Evolutionary conservation across 768 basidiomycete genomes (phyloP), one percentile per base, ranked within the genome.

Genomic region (Coprinopsis cinerea): DNA sequence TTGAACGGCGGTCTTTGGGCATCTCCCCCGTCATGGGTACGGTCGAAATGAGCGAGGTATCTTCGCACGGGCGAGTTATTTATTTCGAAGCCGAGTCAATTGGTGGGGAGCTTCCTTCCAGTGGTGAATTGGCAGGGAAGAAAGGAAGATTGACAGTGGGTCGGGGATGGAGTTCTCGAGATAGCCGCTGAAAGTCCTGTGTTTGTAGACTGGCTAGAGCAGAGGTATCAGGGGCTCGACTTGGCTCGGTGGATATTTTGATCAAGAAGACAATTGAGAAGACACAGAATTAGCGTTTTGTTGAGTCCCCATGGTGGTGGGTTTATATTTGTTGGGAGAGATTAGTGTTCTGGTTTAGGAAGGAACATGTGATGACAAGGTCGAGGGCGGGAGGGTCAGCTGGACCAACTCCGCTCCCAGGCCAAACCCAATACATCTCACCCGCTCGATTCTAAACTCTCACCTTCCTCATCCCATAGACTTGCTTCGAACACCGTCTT

Each of bases 311-410:
- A 32, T 32, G 30, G 30, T 32, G 30, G 9, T 32, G 30, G 30
- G 7, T 32, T 32, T 32, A 15, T 9, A 32, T 32, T 32, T 15
- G 30, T 32, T 15, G 15, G 30, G 15, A 7, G 15, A 32, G 30
- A 32, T 7, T 39, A 39, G 36, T 6, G 36, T n/a, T n/a, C n/a
- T n/a, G n/a, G n/a, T n/a, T 11, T 10, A 25, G 41, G 22, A 43
- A 25, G 23, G 41, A 24, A 11, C 41, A 43, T 43, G 41, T 43
- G 23, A 26, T 23, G 11, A 39, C n/a, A n/a, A n/a, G n/a, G n/a
- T n/a, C n/a, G n/a, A n/a, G n/a, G n/a, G n/a, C n/a, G 43, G 34
- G 22, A 39, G 25, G 49, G 49, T 51, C 49, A 51, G 49, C 49
- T 51, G 49, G 30, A 25, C 41, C 23, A 41, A 14, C 24, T 44